Conservation (phyloP, 495 filamentous ascomycete species). For the Talaromyces ruber region DNA sequence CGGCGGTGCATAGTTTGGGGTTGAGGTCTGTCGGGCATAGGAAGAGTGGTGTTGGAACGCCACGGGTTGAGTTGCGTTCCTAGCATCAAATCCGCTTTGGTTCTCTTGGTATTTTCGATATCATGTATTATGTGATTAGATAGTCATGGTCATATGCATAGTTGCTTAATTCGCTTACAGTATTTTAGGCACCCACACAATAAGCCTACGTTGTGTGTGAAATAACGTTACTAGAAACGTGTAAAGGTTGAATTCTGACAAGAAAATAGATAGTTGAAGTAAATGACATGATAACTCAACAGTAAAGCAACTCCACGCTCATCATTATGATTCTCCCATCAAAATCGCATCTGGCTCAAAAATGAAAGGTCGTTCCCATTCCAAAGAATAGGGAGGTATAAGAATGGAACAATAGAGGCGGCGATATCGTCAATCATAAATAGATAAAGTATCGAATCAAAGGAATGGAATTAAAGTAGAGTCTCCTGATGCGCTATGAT, state of each 20-base stretch:
- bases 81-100: background rate
- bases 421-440: background rate
- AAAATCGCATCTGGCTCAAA: background rate
- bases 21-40: background rate
- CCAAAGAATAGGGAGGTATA: background rate
- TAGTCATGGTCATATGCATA: background rate
- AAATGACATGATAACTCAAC: background rate
- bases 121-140: background rate
- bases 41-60: background rate
- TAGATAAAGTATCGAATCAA: background rate
- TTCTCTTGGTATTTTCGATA: background rate
- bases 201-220: background rate
- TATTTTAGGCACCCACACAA: background rate
- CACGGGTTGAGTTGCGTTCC: background rate
- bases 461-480: constrained; percentile 14
- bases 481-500: constrained; percentile 32
- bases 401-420: background rate
- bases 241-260: background rate
- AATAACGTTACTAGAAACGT: background rate
- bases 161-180: background rate
- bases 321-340: background rate
- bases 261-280: background rate
- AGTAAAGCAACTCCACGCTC: background rate
- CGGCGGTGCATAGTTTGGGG: background rate
- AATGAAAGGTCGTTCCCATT: background rate